Evolutionary conservation across 305 asterid genomes (phyloP).

Genomic region (Solanum hybrid): DNA sequence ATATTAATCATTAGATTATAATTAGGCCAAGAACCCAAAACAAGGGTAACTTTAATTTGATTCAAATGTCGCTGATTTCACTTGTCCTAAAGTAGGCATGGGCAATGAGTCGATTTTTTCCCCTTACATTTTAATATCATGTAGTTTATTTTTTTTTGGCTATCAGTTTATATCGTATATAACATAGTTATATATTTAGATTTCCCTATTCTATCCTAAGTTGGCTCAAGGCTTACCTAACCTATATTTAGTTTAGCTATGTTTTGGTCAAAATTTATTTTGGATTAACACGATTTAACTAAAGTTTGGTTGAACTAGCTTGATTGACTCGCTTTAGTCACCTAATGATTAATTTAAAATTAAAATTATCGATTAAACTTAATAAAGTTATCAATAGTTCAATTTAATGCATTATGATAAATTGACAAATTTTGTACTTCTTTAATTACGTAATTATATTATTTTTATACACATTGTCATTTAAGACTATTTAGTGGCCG

Average conservation of each 20-base stretch:
- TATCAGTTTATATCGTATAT: too few relatives aligned
- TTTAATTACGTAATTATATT: not conserved
- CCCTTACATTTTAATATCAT: too few relatives aligned
- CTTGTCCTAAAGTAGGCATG: too few relatives aligned
- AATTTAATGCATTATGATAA: not conserved
- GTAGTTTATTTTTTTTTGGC: too few relatives aligned
- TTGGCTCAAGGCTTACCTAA: too few relatives aligned
- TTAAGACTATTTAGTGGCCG: not conserved
- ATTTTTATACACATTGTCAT: not conserved
- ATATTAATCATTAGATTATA: not conserved
- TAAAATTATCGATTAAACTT: too few relatives aligned
- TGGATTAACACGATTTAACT: not conserved
- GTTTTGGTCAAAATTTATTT: not conserved
- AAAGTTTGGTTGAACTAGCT: not conserved
- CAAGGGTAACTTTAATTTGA: not conserved
- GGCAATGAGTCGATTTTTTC: too few relatives aligned
- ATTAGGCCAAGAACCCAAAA: not conserved
- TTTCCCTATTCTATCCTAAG: too few relatives aligned
- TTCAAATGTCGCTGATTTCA: too few relatives aligned
- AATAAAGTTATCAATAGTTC: not conserved
- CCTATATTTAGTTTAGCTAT: too few relatives aligned
- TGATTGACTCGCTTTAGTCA: not conserved
- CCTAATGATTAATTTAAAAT: not conserved
- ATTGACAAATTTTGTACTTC: not conserved
- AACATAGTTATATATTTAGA: too few relatives aligned